Evolutionary conservation across 805 yeast genomes (phyloP).

Genomic region (Saccharomycopsis sp.): DNA sequence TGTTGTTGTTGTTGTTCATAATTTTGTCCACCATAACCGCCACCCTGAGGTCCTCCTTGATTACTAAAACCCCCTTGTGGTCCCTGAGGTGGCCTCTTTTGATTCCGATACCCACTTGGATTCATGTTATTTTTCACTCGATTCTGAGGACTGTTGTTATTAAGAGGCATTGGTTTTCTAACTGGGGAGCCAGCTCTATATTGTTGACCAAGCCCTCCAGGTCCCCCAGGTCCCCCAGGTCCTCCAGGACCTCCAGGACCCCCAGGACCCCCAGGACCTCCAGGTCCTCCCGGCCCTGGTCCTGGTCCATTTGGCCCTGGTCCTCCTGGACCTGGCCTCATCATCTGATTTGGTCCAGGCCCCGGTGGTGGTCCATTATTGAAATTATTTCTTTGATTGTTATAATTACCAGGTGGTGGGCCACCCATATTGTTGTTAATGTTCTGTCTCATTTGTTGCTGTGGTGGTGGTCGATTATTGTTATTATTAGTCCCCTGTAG

Average conservation of each 20-base stretch:
- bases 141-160: constrained; percentile 3
- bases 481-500: not conserved
- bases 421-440: too few relatives aligned
- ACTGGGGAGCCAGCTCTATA: constrained; percentile 4
- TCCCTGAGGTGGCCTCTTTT: not conserved
- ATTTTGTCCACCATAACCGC: not conserved
- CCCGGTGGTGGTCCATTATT: not conserved
- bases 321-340: too few relatives aligned
- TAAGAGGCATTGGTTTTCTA: constrained; percentile 5
- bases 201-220: not conserved
- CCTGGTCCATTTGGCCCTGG: too few relatives aligned
- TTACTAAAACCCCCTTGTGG: not conserved
- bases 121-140: not conserved
- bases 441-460: too few relatives aligned
- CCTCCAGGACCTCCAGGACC: too few relatives aligned
- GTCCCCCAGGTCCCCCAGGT: too few relatives aligned
- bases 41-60: not conserved
- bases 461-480: not conserved
- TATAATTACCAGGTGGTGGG: not conserved
- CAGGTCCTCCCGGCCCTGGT: too few relatives aligned
- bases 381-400: not conserved
- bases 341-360: too few relatives aligned
- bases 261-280: too few relatives aligned
- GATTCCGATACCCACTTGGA: not conserved
- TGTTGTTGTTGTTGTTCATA: not conserved